A percentile compares a stretch with the other conserved stretches of the same genome.
Evolutionary conservation across 129 eudicot species (phyloP).

Genomic region (Centaurea solstitialis): DNA sequence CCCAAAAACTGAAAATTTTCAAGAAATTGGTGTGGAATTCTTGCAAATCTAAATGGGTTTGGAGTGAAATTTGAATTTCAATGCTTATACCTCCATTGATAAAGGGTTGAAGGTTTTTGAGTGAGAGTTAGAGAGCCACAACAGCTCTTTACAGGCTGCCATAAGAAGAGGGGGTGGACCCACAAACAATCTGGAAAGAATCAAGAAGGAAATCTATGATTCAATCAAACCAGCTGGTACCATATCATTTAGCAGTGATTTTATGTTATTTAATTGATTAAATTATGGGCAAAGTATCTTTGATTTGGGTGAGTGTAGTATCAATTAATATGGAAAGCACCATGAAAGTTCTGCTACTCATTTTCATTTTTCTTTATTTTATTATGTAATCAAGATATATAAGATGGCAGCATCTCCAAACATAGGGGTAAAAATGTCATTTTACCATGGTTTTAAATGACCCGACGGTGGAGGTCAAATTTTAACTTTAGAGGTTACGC

Average conservation of each 20-base stretch:
- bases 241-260: constrained; percentile 27
- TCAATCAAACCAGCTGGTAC: constrained; percentile 37
- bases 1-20: not conserved
- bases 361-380: no score
- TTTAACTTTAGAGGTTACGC: no score
- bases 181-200: constrained; percentile 45
- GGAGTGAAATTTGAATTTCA: constrained; percentile 16
- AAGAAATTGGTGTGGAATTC: not conserved
- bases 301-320: constrained; percentile 1
- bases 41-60: constrained; percentile 8
- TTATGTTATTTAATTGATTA: constrained; percentile 10
- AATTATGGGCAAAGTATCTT: constrained; percentile 19
- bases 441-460: no score
- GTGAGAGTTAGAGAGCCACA: constrained; percentile 39
- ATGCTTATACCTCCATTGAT: constrained; percentile 23
- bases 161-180: constrained; percentile 49
- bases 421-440: no score
- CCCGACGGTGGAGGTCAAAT: no score
- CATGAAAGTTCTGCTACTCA: constrained; percentile 47
- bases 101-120: constrained; percentile 38
- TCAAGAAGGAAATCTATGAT: constrained; percentile 23
- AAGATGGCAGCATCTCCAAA: no score
- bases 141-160: constrained; percentile 99
- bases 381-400: no score
- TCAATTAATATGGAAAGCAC: constrained; percentile 23